Conservation (phyloP, 108 stramenopile genomes). For the Cyclotella sp. region DNA sequence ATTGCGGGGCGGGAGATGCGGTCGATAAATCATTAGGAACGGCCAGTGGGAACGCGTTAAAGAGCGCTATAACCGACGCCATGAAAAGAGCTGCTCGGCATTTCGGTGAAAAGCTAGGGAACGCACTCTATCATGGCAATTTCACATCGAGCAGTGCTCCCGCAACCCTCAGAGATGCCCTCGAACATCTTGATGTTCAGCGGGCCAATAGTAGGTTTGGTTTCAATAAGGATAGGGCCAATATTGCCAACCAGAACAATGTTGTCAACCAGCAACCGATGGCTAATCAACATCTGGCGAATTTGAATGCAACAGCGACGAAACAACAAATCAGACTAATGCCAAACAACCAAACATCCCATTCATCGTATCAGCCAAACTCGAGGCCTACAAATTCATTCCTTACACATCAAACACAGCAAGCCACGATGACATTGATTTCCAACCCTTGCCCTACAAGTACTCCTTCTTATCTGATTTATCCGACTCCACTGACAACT, state of each 20-base stretch:
- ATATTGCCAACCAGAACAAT: slow-evolving; percentile 5
- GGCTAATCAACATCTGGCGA: slow-evolving; percentile 1
- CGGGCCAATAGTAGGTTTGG: slow-evolving; percentile 71
- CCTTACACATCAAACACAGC: not conserved
- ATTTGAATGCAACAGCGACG: not conserved
- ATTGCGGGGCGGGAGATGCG: slow-evolving; percentile 82
- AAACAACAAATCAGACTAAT: not conserved
- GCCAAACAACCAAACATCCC: not conserved
- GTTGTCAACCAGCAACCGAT: not conserved
- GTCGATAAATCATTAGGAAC: slow-evolving; percentile 71
- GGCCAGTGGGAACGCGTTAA: slow-evolving; percentile 77
- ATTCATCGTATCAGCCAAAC: not conserved
- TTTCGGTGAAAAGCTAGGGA: slow-evolving; percentile 83
- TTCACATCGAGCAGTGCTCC: slow-evolving; percentile 81
- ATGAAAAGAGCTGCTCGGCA: slow-evolving; percentile 86
- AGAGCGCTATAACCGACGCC: slow-evolving; percentile 84
- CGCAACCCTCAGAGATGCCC: slow-evolving; percentile 63
- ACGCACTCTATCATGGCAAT: slow-evolving; percentile 69
- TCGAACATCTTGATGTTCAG: slow-evolving; percentile 75
- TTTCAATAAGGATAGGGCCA: slow-evolving; percentile 47
- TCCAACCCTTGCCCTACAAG: not conserved
- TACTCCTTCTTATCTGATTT: not conserved
- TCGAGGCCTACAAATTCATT: not conserved
- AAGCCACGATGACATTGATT: not conserved
- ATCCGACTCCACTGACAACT: not conserved